A percentile compares a stretch with the other conserved stretches of the same genome.
Evolutionary conservation across 441 rosid species (phyloP).

Genomic region (Isatis lusitanica): DNA sequence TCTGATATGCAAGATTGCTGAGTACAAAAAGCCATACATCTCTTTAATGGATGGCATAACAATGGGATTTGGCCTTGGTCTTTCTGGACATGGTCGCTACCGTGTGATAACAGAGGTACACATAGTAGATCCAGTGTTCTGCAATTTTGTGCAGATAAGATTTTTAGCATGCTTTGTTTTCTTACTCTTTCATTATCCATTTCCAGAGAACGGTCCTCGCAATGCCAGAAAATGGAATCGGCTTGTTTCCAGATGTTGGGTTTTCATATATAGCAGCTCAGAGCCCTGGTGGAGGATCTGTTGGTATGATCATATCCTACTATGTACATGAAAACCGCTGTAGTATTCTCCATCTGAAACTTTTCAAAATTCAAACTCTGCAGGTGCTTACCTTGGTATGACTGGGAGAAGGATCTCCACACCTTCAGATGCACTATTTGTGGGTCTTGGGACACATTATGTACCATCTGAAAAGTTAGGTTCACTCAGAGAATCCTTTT

Average conservation of each 20-base stretch:
- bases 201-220: conserved; percentile 82
- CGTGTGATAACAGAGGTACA: conserved; percentile 90
- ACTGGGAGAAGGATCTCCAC: conserved; percentile 86
- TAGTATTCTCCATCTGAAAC: neutral
- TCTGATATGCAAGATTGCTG: conserved; percentile 84
- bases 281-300: conserved; percentile 87
- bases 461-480: conserved; percentile 71
- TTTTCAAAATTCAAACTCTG: conserved; percentile 22
- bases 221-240: conserved; percentile 78
- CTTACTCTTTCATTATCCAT: conserved; percentile 24
- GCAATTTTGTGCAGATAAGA: neutral
- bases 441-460: conserved; percentile 86
- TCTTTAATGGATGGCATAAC: conserved; percentile 93
- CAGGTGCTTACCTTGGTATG: conserved; percentile 93
- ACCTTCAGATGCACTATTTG: conserved; percentile 80
- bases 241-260: conserved; percentile 92
- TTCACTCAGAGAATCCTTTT: conserved; percentile 67
- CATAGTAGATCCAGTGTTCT: neutral
- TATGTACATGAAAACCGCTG: neutral
- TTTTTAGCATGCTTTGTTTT: conserved; percentile 45
- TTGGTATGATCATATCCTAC: conserved; percentile 46
- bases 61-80: conserved; percentile 95
- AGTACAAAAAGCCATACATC: conserved; percentile 81
- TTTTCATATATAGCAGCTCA: conserved; percentile 86
- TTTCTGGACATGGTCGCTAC: conserved; percentile 89